These are phyloP conservation scores for Scutellaria minor DNA, from an alignment of 257 asterid genomes.

Conservation along the genomic window DNA sequence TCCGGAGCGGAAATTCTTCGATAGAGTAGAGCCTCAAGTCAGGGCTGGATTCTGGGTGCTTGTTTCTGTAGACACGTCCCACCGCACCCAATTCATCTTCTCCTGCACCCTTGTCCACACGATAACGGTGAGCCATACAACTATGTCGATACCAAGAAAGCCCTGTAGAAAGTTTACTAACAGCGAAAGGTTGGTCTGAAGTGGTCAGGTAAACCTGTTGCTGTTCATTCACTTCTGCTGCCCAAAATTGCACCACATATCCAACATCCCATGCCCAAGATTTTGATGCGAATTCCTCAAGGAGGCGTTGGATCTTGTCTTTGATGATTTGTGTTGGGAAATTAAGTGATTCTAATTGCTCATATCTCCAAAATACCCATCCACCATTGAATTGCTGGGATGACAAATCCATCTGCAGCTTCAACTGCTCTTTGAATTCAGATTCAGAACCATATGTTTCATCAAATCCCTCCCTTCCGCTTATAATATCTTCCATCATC, in stretches of 20 bases:
- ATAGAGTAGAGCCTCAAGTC: slow-evolving; percentile 18
- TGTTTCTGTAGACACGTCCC: slow-evolving; percentile 12
- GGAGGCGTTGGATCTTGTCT: background rate
- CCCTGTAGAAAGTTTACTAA: slow-evolving; percentile 19
- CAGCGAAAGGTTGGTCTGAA: slow-evolving; percentile 35
- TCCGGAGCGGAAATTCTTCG: slow-evolving; percentile 3
- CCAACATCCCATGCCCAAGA: accelerated
- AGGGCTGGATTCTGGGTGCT: background rate
- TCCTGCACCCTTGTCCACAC: background rate
- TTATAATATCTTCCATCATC: no score
- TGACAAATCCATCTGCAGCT: no score
- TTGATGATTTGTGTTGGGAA: background rate
- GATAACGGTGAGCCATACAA: background rate
- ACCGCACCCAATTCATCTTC: no score
- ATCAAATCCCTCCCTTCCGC: no score
- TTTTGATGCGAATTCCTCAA: background rate
- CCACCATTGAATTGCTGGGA: no score
- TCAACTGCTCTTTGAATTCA: background rate
- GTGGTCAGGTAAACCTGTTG: background rate
- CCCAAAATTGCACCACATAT: background rate
- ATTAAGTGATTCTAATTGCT: no score
- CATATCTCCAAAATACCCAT: no score
- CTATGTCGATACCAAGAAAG: slow-evolving; percentile 8
- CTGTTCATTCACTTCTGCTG: slow-evolving; percentile 10
- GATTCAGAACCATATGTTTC: background rate